Evolutionary conservation across 2,329 filamentous ascomycete genomes (phyloP).

Genomic region (Exophiala xenobiotica): DNA sequence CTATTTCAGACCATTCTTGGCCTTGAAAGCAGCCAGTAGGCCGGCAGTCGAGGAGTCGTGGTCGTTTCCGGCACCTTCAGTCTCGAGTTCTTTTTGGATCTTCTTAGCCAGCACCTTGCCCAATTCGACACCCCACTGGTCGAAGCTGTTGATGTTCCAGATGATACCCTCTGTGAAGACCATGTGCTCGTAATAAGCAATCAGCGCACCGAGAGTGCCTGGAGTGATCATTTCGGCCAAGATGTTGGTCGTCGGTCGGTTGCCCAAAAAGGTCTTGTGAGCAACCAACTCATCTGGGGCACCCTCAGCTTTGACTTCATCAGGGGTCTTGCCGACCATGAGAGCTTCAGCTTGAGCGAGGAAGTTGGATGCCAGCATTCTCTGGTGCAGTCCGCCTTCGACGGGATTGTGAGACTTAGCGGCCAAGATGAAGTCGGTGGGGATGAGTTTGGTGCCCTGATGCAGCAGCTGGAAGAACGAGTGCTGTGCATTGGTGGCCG

Average conservation of each 20-base stretch:
- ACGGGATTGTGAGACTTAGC: slow-evolving; percentile 96
- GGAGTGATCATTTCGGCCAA: slow-evolving; percentile 92
- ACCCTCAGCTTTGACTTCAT: slow-evolving; percentile 49
- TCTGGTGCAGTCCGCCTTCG: slow-evolving; percentile 89
- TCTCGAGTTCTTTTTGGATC: slow-evolving; percentile 80
- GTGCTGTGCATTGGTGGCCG: slow-evolving; percentile 98
- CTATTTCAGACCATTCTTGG: slow-evolving; percentile 53
- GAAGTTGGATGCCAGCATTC: slow-evolving; percentile 54
- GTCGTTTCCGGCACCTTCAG: slow-evolving; percentile 63
- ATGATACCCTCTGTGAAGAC: slow-evolving; percentile 97
- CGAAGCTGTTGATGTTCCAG: slow-evolving; percentile 99
- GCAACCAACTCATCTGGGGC: slow-evolving; percentile 63
- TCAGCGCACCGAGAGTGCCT: slow-evolving; percentile 86
- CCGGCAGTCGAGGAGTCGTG: slow-evolving; percentile 89
- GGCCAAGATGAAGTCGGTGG: slow-evolving; percentile 95
- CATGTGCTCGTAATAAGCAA: slow-evolving; percentile 98
- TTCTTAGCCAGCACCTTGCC: slow-evolving; percentile 96
- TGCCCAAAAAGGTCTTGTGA: slow-evolving; percentile 99
- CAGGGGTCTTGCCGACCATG: slow-evolving; percentile 55
- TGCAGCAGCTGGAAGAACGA: slow-evolving; percentile 99
- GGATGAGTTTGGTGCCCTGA: slow-evolving; percentile 98
- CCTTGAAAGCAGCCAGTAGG: slow-evolving; percentile 90
- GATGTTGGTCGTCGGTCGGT: slow-evolving; percentile 94
- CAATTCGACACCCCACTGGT: slow-evolving; percentile 99
- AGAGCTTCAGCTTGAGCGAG: slow-evolving; percentile 51